These are phyloP conservation scores for Fraxinus latifolia DNA, from an alignment of 305 asterid genomes.

Conservation along the genomic window DNA sequence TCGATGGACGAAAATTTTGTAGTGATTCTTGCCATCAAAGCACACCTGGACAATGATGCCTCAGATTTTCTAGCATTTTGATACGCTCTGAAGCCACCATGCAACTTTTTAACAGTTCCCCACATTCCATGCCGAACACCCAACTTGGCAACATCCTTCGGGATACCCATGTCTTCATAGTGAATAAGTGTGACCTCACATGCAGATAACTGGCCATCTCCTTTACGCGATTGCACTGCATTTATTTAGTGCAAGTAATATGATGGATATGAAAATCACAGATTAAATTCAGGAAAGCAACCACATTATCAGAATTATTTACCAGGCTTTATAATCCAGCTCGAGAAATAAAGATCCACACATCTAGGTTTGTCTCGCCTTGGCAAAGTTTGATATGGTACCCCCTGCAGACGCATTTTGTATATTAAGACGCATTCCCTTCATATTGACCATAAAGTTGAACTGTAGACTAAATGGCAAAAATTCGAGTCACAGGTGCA, in stretches of 20 bases:
- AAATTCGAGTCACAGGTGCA: neutral
- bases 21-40: slow-evolving; percentile 57
- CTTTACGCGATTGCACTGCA: slow-evolving; percentile 69
- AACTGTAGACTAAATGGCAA: neutral
- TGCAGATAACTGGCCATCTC: slow-evolving; percentile 70
- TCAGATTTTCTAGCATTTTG: slow-evolving; percentile 59
- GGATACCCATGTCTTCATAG: slow-evolving; percentile 96
- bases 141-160: slow-evolving; percentile 82
- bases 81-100: slow-evolving; percentile 73
- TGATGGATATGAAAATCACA: neutral
- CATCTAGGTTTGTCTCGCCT: slow-evolving; percentile 86
- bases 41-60: slow-evolving; percentile 49
- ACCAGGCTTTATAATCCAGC: slow-evolving; percentile 94
- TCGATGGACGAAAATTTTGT: slow-evolving; percentile 32
- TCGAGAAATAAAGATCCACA: slow-evolving; percentile 82
- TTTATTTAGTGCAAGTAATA: neutral
- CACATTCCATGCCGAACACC: slow-evolving; percentile 98
- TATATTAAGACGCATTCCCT: slow-evolving; percentile 12
- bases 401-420: slow-evolving; percentile 49
- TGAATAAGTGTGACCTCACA: slow-evolving; percentile 81
- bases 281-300: neutral
- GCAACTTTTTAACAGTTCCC: slow-evolving; percentile 89
- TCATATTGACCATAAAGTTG: neutral
- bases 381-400: slow-evolving; percentile 64
- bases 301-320: slow-evolving; percentile 1